Evolutionary conservation across 805 yeast species (phyloP).

Genomic region (Ogataea naganishii): DNA sequence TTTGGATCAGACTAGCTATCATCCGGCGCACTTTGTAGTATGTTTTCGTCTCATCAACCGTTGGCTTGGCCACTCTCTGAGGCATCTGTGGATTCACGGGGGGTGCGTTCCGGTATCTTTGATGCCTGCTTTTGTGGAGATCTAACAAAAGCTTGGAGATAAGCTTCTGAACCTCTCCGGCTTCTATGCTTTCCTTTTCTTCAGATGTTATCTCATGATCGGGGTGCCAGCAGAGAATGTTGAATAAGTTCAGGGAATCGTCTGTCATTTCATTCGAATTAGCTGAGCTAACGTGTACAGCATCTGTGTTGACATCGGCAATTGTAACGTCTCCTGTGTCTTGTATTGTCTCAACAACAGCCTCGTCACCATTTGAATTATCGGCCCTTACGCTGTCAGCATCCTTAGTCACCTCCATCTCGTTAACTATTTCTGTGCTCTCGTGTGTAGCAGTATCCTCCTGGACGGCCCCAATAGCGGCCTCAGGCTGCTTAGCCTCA

Average conservation of each 20-base stretch:
- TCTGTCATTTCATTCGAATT: not conserved
- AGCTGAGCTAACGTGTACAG: not conserved
- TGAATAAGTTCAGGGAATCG: conserved; percentile 18
- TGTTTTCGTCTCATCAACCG: conserved; percentile 30
- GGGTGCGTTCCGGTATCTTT: conserved; percentile 23
- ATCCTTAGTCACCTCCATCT: not conserved
- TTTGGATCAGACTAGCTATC: conserved; percentile 29
- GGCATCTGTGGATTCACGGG: conserved; percentile 5
- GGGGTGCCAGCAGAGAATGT: conserved; percentile 18
- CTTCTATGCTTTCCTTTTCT: conserved; percentile 16
- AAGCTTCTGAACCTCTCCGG: conserved; percentile 21
- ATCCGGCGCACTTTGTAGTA: conserved; percentile 36
- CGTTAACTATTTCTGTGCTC: not conserved
- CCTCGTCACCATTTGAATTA: conserved; percentile 3
- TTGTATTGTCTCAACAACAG: not conserved
- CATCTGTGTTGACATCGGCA: not conserved
- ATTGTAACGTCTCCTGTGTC: conserved; percentile 1
- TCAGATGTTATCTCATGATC: conserved; percentile 15
- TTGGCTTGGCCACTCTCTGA: conserved; percentile 27
- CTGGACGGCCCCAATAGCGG: conserved; percentile 1
- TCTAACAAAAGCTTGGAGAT: conserved; percentile 38
- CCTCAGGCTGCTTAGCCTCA: conserved; percentile 6
- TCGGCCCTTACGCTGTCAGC: conserved; percentile 4
- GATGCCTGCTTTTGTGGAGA: conserved; percentile 40
- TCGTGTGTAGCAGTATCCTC: not conserved